These are phyloP conservation scores for Hamamelis virginiana DNA, from an alignment of 164 flowering plant genomes.

Conservation along the genomic window DNA sequence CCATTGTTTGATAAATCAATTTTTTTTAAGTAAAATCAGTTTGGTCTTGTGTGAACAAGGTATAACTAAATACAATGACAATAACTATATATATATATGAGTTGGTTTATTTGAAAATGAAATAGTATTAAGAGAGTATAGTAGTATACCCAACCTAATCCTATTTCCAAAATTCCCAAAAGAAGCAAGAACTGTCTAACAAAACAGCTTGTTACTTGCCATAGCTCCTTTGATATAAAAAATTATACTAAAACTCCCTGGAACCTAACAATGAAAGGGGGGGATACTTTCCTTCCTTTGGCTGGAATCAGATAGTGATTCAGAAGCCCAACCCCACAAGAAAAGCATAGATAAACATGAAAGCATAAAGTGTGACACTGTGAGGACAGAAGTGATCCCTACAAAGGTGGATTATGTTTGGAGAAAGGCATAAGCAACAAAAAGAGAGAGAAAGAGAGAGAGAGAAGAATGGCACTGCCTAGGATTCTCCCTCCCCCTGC, in stretches of 20 bases:
- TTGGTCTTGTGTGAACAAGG: too few relatives aligned
- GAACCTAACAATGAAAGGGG: not conserved
- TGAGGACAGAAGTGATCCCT: conserved; percentile 10
- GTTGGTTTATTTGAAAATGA: too few relatives aligned
- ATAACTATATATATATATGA: too few relatives aligned
- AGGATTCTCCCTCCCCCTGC: conserved; percentile 14
- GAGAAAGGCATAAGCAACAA: conserved; percentile 33
- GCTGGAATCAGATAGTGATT: not conserved
- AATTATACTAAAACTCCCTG: not conserved
- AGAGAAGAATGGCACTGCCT: conserved; percentile 11
- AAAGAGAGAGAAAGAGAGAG: conserved; percentile 8
- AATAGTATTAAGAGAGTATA: too few relatives aligned
- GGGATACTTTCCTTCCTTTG: not conserved
- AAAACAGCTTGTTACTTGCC: not conserved
- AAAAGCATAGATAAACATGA: conserved; percentile 21
- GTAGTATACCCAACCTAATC: too few relatives aligned
- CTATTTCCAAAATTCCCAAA: too few relatives aligned
- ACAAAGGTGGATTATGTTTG: conserved; percentile 20
- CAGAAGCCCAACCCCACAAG: conserved; percentile 19
- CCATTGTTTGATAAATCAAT: too few relatives aligned
- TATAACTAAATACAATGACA: too few relatives aligned
- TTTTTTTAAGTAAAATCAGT: too few relatives aligned
- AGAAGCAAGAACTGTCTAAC: not conserved
- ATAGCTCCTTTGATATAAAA: not conserved
- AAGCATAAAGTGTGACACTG: conserved; percentile 17